A percentile compares a stretch with the other conserved stretches of the same genome.
These are phyloP conservation scores for Mucor irregularis DNA, from an alignment of 371 early-diverging fungal species.

Conservation along the genomic window DNA sequence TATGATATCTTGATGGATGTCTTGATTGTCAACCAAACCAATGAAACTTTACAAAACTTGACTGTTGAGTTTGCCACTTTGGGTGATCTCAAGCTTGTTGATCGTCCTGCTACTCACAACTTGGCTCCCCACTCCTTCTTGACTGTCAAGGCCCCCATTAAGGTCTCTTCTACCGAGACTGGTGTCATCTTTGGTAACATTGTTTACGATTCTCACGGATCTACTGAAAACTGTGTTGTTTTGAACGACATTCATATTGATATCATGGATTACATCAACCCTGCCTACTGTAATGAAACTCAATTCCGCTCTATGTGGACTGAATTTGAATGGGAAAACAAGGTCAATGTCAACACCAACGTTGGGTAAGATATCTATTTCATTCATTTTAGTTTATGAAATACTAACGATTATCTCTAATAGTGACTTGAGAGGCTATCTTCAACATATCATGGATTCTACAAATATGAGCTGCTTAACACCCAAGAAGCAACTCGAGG, in stretches of 20 bases:
- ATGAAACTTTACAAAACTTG: conserved; percentile 94
- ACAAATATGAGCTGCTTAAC: conserved; percentile 97
- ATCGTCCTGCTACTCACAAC: conserved; percentile 88
- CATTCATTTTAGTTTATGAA: background rate
- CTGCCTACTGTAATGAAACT: conserved; percentile 87
- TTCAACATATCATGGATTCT: conserved; percentile 88
- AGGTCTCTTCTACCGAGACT: conserved; percentile 97
- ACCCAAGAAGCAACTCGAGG: conserved; percentile 88
- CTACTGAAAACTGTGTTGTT: conserved; percentile 85
- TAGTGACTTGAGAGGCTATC: conserved; percentile 80
- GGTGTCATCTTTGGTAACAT: conserved; percentile 98
- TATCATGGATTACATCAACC: conserved; percentile 98
- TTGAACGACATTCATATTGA: conserved; percentile 97
- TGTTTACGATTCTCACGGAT: conserved; percentile 90
- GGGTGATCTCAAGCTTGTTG: conserved; percentile 97
- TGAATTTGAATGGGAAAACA: conserved; percentile 99
- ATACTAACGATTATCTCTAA: background rate
- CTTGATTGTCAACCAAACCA: conserved; percentile 98
- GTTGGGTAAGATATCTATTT: conserved; percentile 62
- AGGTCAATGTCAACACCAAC: conserved; percentile 93
- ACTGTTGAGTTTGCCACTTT: conserved; percentile 96
- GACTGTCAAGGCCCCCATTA: conserved; percentile 93
- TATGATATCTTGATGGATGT: conserved; percentile 97
- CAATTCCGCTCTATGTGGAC: conserved; percentile 98
- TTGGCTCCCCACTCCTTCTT: conserved; percentile 93